phyloP scores from a whole-genome alignment of 768 basidiomycete species.

The Mrakia frigida region DNA sequence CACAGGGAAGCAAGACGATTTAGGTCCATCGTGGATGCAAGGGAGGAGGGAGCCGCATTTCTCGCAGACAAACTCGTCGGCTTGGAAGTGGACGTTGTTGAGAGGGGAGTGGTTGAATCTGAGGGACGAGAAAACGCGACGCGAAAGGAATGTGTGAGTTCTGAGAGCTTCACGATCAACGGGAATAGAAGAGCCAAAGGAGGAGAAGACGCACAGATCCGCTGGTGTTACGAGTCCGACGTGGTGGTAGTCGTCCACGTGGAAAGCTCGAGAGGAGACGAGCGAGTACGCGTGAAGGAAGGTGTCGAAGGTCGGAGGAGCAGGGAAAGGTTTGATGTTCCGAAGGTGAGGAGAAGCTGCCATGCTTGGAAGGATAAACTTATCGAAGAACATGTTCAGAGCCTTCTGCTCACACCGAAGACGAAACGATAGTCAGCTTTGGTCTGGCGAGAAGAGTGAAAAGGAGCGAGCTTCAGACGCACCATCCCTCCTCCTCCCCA shows the following conservation, averaged over 20 bases:
- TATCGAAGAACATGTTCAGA: slow-evolving; percentile 20
- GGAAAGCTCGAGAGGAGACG: slow-evolving; percentile 75
- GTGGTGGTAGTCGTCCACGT: slow-evolving; percentile 74
- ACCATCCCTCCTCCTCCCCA: slow-evolving; percentile 20
- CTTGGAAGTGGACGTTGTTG: slow-evolving; percentile 65
- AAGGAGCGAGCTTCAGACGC: slow-evolving; percentile 23
- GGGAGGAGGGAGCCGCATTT: slow-evolving; percentile 63
- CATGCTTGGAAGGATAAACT: not conserved
- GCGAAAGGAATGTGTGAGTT: not conserved
- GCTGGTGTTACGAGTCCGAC: slow-evolving; percentile 80
- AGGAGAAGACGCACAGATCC: slow-evolving; percentile 57
- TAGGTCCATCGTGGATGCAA: slow-evolving; percentile 60
- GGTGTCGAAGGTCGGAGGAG: slow-evolving; percentile 36
- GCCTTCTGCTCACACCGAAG: slow-evolving; percentile 22
- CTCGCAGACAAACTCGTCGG: slow-evolving; percentile 66
- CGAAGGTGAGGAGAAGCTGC: slow-evolving; percentile 27
- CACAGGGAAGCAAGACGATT: not conserved
- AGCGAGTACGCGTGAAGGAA: slow-evolving; percentile 59
- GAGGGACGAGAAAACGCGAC: not conserved
- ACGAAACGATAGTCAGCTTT: not conserved
- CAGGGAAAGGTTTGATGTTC: slow-evolving; percentile 30
- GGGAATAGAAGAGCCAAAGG: too few species aligned
- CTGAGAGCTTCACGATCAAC: too few species aligned
- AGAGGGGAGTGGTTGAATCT: slow-evolving; percentile 71
- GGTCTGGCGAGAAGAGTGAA: not conserved